Evolutionary conservation across 2,329 filamentous ascomycete species (phyloP).

Genomic region (Fusarium sp.): DNA sequence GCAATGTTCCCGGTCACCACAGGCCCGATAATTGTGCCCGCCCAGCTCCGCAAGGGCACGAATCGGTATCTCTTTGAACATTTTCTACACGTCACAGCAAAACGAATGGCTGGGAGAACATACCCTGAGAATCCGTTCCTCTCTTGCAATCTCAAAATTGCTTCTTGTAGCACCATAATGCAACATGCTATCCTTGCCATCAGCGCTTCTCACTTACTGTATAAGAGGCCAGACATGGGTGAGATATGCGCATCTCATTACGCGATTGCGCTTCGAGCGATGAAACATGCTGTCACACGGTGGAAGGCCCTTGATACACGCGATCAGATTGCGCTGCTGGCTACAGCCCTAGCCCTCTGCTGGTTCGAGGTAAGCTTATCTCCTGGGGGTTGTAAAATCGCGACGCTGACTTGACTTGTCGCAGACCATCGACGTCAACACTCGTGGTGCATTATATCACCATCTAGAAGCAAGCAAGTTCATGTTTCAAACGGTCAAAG

Average conservation of each 20-base stretch:
- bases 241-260: background rate
- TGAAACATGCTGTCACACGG: background rate
- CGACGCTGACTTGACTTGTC: background rate
- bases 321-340: background rate
- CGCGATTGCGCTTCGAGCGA: background rate
- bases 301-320: background rate
- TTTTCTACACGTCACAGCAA: background rate
- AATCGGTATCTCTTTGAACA: background rate
- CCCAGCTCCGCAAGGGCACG: background rate
- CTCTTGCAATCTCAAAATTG: background rate
- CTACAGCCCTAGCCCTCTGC: background rate
- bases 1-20: background rate
- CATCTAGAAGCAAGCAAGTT: background rate
- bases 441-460: background rate
- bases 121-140: background rate
- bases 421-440: background rate
- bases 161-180: background rate
- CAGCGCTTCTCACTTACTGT: background rate
- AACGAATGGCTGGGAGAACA: background rate
- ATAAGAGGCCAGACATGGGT: background rate
- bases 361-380: background rate
- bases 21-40: background rate
- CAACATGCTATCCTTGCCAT: background rate
- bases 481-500: background rate
- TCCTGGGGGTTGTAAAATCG: background rate